These are phyloP conservation scores for Auricularia sp. DNA, from an alignment of 768 basidiomycete genomes.

Conservation along the genomic window DNA sequence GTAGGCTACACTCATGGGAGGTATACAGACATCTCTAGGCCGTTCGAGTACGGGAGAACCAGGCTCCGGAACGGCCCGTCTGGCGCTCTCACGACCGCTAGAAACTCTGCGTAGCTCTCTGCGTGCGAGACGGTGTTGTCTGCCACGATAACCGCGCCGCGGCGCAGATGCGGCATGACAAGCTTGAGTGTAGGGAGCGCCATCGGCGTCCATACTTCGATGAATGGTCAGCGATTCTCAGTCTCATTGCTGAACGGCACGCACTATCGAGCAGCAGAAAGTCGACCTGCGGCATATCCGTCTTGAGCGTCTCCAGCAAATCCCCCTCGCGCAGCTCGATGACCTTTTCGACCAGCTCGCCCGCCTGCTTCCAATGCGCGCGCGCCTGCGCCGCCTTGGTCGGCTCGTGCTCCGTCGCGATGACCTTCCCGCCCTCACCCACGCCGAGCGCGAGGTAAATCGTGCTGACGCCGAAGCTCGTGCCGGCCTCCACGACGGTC, in stretches of 20 bases:
- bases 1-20: background rate
- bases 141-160: background rate
- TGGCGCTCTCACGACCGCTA: background rate
- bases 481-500: background rate
- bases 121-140: background rate
- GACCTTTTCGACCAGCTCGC: background rate
- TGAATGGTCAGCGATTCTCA: background rate
- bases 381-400: background rate
- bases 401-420: slow-evolving; percentile 1
- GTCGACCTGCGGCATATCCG: background rate
- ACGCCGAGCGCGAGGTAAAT: background rate
- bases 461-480: slow-evolving; percentile 1
- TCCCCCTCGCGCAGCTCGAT: slow-evolving; percentile 1
- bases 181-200: background rate
- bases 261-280: background rate
- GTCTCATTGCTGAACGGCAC: background rate
- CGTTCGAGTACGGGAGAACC: background rate
- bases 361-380: background rate
- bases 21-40: background rate
- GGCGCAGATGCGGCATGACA: background rate
- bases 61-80: background rate
- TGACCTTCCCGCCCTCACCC: background rate
- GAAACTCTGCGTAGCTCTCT: background rate
- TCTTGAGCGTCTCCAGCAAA: background rate
- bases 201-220: background rate